Conservation (phyloP, 108 stramenopile species). For the Pseudonitzschia multiseries region DNA sequence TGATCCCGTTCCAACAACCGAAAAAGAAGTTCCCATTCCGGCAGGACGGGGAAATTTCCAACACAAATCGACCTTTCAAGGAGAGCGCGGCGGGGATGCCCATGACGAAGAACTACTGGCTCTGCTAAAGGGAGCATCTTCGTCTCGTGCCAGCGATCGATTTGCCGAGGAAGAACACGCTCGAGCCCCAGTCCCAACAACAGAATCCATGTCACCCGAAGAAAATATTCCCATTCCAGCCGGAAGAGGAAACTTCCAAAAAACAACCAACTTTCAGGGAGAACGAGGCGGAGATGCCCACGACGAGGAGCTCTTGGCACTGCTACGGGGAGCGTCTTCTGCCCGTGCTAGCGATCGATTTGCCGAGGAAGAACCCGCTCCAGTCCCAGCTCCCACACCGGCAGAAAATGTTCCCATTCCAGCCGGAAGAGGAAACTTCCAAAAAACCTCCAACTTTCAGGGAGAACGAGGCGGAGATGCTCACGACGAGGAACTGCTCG, state of each 20-base stretch:
- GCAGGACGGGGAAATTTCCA: constrained; percentile 20
- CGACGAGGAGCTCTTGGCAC: constrained; percentile 52
- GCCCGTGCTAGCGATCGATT: constrained; percentile 47
- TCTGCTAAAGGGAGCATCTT: constrained; percentile 38
- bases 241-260: constrained; percentile 27
- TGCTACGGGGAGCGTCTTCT: constrained; percentile 41
- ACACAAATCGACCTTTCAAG: constrained; percentile 45
- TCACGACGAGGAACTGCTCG: constrained; percentile 49
- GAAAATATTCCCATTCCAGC: constrained; percentile 11
- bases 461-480: constrained; percentile 70
- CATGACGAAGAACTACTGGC: constrained; percentile 54
- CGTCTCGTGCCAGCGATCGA: constrained; percentile 17
- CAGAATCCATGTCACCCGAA: constrained; percentile 15
- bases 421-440: constrained; percentile 12
- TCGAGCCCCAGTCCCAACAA: constrained; percentile 2
- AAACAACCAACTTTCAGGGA: constrained; percentile 44
- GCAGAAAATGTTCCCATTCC: not conserved
- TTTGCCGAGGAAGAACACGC: constrained; percentile 21
- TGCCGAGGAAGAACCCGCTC: constrained; percentile 11
- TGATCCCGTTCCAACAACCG: not conserved
- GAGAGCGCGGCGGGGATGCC: constrained; percentile 64
- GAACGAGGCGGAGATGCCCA: constrained; percentile 65
- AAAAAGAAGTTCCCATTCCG: not conserved
- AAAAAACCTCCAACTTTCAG: constrained; percentile 38
- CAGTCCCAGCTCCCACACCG: not conserved